These are phyloP conservation scores for Apocynum venetum DNA, from an alignment of 257 asterid species.

Conservation along the genomic window DNA sequence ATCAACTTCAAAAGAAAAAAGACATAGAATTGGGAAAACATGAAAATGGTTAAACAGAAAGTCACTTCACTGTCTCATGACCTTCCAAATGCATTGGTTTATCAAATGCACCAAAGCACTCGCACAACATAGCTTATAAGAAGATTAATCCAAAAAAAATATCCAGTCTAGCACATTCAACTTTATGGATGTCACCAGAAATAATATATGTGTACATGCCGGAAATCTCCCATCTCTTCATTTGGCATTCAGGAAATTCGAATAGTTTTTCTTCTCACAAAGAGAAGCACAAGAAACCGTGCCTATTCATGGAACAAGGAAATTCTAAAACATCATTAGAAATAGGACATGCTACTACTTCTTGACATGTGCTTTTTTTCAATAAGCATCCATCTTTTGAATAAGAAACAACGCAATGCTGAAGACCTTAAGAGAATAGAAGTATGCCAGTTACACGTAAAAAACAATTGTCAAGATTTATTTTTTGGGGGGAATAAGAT, in stretches of 20 bases:
- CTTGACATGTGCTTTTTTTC: background rate
- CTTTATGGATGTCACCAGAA: background rate
- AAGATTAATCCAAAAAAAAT: background rate
- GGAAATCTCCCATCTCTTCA: background rate
- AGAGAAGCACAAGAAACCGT: background rate
- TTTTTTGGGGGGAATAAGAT: background rate
- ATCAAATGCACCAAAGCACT: background rate
- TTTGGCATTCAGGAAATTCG: background rate
- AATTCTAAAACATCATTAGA: background rate
- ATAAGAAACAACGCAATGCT: background rate
- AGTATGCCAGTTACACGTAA: background rate
- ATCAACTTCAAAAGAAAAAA: background rate
- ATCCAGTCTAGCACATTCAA: background rate
- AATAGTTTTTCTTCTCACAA: background rate
- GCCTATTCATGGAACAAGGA: background rate
- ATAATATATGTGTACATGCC: background rate
- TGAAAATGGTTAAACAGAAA: background rate
- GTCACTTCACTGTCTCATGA: background rate
- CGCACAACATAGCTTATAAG: background rate
- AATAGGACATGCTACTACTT: background rate
- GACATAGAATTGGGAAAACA: background rate
- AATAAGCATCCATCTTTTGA: background rate
- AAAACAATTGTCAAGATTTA: background rate
- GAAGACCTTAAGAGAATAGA: background rate
- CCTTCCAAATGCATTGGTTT: background rate